These are phyloP conservation scores for Hymenoscyphus scutula DNA, from an alignment of 2,329 filamentous ascomycete species.

Conservation along the genomic window DNA sequence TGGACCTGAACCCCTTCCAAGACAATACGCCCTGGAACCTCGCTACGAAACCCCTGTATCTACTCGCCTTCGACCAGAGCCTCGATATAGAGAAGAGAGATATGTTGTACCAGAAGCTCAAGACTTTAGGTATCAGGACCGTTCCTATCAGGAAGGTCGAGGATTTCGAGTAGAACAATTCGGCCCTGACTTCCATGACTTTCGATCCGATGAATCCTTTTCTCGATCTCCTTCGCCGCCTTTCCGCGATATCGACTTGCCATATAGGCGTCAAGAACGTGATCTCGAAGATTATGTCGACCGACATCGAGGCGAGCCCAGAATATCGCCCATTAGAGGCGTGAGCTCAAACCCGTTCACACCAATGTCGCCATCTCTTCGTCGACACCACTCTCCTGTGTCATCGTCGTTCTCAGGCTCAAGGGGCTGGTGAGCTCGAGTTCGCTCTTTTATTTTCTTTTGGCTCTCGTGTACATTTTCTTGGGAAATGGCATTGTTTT, in stretches of 20 bases:
- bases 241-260: background rate
- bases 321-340: background rate
- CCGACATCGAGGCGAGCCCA: background rate
- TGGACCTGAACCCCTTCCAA: background rate
- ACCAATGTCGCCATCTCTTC: conserved; percentile 15
- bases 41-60: background rate
- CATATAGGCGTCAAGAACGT: background rate
- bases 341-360: conserved; percentile 18
- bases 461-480: background rate
- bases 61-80: background rate
- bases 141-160: background rate
- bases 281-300: background rate
- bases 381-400: conserved; percentile 18
- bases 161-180: background rate
- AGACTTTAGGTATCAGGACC: background rate
- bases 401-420: background rate
- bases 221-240: background rate
- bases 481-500: background rate
- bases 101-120: background rate
- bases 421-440: background rate
- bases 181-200: background rate
- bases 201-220: background rate
- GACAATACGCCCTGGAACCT: conserved; percentile 1
- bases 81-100: background rate
- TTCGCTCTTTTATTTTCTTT: background rate